phyloP scores from a whole-genome alignment of 1,284 basidiomycete genomes.

The Puccinia horiana region DNA sequence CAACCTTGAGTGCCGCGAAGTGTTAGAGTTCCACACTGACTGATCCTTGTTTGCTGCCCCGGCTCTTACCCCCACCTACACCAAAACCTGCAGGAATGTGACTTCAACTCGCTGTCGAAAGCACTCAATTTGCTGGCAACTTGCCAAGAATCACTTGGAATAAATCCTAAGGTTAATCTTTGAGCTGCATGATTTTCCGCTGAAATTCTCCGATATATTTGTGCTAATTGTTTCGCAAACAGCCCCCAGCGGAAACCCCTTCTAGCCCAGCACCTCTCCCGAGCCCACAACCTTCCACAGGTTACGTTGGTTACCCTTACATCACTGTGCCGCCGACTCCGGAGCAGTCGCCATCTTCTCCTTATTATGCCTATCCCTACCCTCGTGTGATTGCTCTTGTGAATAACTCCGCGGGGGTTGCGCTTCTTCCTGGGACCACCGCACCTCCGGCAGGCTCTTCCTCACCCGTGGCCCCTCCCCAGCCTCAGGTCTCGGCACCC shows the following conservation, averaged over 20 bases:
- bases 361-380: neutral
- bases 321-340: neutral
- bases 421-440: neutral
- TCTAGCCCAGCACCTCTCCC: neutral
- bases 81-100: neutral
- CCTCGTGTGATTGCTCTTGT: neutral
- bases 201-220: neutral
- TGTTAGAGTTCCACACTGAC: neutral
- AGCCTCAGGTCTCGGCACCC: neutral
- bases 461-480: neutral
- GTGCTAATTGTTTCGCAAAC: neutral
- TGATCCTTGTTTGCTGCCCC: neutral
- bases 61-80: neutral
- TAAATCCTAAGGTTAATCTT: neutral
- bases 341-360: neutral
- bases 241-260: neutral
- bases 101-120: constrained; percentile 6
- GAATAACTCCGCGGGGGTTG: neutral
- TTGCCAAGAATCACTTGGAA: constrained; percentile 11
- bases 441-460: neutral
- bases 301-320: constrained; percentile 2
- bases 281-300: neutral
- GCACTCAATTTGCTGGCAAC: neutral
- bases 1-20: neutral
- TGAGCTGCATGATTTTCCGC: neutral